These are phyloP conservation scores for Epichloe sibirici DNA, from an alignment of 2,329 filamentous ascomycete species.

Conservation along the genomic window DNA sequence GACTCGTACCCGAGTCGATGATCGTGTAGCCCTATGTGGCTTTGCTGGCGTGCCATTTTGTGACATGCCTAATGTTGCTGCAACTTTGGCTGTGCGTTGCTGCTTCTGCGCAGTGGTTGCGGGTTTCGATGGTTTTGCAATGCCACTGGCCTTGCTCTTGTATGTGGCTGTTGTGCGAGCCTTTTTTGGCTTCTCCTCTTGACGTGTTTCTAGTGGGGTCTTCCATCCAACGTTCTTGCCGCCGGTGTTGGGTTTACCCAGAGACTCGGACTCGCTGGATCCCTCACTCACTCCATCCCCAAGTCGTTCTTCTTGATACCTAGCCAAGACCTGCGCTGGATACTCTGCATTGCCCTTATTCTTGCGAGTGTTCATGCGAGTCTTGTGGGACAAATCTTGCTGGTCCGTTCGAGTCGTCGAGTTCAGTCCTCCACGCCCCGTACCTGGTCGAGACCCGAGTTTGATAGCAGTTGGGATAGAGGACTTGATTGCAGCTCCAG, in stretches of 20 bases:
- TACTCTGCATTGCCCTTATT: conserved; percentile 25
- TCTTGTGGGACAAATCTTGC: conserved; percentile 21
- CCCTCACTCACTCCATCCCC: conserved; percentile 8
- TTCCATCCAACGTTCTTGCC: conserved; percentile 24
- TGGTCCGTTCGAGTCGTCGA: conserved; percentile 15
- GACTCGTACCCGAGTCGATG: conserved; percentile 8
- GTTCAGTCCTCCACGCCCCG: conserved; percentile 12
- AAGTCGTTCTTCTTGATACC: conserved; percentile 13
- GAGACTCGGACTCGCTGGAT: neutral
- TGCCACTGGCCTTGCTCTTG: conserved; percentile 13
- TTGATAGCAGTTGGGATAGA: conserved; percentile 24
- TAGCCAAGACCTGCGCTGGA: conserved; percentile 22
- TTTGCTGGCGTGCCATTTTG: conserved; percentile 24
- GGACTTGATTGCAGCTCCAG: conserved; percentile 14
- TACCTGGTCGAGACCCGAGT: conserved; percentile 14
- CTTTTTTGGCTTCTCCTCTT: conserved; percentile 14
- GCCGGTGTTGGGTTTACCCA: conserved; percentile 7
- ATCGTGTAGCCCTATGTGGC: conserved; percentile 19
- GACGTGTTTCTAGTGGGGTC: conserved; percentile 18
- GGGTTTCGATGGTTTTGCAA: conserved; percentile 17
- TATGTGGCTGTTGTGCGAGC: conserved; percentile 10
- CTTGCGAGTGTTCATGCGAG: conserved; percentile 21
- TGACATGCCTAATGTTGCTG: conserved; percentile 21
- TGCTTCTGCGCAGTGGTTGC: conserved; percentile 13
- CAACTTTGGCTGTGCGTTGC: conserved; percentile 17